A percentile compares a stretch with the other conserved stretches of the same genome.
These are phyloP conservation scores for Neurospora hispaniola DNA, from an alignment of 495 filamentous ascomycete species.

Conservation along the genomic window DNA sequence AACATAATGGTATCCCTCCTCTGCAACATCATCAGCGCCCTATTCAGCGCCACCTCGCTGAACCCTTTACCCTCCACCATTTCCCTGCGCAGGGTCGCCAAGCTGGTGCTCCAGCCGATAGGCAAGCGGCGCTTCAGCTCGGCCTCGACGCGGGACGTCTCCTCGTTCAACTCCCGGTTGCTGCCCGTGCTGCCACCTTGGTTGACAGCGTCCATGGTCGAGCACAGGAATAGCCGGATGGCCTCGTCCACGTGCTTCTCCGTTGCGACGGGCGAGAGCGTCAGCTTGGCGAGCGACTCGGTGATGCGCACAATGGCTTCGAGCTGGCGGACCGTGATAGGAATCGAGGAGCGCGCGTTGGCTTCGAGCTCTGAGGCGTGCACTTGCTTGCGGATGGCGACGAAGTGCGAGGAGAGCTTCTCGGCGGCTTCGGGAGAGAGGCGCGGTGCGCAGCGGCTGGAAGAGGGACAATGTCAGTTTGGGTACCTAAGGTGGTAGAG, in stretches of 20 bases:
- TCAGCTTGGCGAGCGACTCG: conserved; percentile 87
- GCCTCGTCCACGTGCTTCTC: conserved; percentile 95
- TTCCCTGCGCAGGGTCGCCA: conserved; percentile 77
- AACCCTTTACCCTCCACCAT: conserved; percentile 84
- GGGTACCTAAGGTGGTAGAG: background rate
- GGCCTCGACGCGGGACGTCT: conserved; percentile 78
- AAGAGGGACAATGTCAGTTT: conserved; percentile 23
- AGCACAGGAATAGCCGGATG: conserved; percentile 92
- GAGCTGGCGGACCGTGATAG: conserved; percentile 94
- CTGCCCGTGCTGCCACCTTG: conserved; percentile 64
- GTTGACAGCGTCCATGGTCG: conserved; percentile 94
- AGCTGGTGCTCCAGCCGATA: conserved; percentile 88
- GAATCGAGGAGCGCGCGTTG: conserved; percentile 81
- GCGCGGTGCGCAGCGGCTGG: conserved; percentile 81
- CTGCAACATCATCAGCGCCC: conserved; percentile 78
- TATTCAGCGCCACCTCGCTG: conserved; percentile 71
- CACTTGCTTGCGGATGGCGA: conserved; percentile 88
- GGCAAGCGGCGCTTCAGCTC: conserved; percentile 82
- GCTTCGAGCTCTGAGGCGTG: conserved; percentile 81
- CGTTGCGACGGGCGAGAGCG: conserved; percentile 72
- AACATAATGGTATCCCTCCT: conserved; percentile 86
- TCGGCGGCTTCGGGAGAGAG: conserved; percentile 89
- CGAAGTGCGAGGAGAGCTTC: conserved; percentile 95
- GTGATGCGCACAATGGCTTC: conserved; percentile 97
- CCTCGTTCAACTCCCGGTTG: conserved; percentile 80